Conservation (phyloP, 176 grass and related monocot genomes). For the sorghum (Sorghum bicolor) region DNA sequence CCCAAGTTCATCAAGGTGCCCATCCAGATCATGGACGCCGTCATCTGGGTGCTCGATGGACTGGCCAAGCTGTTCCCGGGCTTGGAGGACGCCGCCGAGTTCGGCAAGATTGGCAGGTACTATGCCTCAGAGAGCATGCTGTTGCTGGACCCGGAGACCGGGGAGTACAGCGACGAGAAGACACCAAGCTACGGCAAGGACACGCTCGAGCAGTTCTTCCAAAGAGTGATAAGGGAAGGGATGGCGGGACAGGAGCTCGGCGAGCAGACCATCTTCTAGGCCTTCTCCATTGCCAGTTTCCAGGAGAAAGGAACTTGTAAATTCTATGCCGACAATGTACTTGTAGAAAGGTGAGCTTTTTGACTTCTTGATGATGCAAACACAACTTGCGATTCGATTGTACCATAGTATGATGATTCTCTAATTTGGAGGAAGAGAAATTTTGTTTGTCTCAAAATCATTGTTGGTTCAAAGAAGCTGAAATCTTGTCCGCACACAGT, state of each 20-base stretch:
- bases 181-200: constrained; percentile 86
- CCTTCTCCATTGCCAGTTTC: neutral
- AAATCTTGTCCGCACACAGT: neutral
- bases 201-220: constrained; percentile 88
- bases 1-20: constrained; percentile 95
- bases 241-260: constrained; percentile 94
- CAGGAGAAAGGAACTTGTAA: neutral
- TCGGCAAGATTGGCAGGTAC: constrained; percentile 90
- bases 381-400: neutral
- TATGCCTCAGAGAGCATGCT: constrained; percentile 97
- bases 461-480: neutral
- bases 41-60: constrained; percentile 70
- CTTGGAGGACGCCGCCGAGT: constrained; percentile 81
- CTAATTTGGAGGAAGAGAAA: neutral
- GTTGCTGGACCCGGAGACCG: constrained; percentile 62
- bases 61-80: constrained; percentile 66
- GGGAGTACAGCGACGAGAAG: constrained; percentile 81
- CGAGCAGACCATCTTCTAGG: constrained; percentile 86
- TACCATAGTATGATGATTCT: constrained; percentile 25
- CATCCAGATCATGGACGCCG: constrained; percentile 82
- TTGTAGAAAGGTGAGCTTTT: constrained; percentile 33
- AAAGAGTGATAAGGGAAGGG: constrained; percentile 61
- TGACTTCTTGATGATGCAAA: constrained; percentile 23
- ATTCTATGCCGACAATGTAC: constrained; percentile 8
- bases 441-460: neutral